Percentiles rank a stretch among this genome's conserved stretches.
Conservation (phyloP, 495 filamentous ascomycete genomes). For the Penicillium soppii region DNA sequence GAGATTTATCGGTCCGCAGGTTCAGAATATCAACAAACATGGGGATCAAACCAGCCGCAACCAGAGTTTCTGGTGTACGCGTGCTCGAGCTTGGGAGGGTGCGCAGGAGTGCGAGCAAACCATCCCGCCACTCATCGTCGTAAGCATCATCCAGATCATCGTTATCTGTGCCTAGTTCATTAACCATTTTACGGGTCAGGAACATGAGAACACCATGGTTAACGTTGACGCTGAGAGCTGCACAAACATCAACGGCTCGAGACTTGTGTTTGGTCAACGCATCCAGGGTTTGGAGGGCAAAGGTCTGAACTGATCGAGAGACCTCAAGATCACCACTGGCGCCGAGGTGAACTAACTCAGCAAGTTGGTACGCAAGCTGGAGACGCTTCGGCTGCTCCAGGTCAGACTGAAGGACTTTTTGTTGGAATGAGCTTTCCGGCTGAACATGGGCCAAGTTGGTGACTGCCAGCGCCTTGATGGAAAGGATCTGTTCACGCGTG, state of each 20-base stretch:
- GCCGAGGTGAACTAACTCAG: slow-evolving; percentile 78
- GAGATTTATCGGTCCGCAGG: slow-evolving; percentile 76
- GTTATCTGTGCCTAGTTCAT: slow-evolving; percentile 65
- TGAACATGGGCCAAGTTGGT: slow-evolving; percentile 91
- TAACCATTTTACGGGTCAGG: slow-evolving; percentile 83
- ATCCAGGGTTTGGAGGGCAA: slow-evolving; percentile 78
- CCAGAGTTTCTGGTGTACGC: slow-evolving; percentile 70
- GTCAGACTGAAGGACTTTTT: slow-evolving; percentile 84
- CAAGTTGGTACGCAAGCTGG: slow-evolving; percentile 88
- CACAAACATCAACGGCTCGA: slow-evolving; percentile 76
- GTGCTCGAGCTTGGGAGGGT: slow-evolving; percentile 67
- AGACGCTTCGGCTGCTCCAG: slow-evolving; percentile 85
- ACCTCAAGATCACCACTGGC: slow-evolving; percentile 64
- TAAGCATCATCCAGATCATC: slow-evolving; percentile 56
- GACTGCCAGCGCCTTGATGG: slow-evolving; percentile 80
- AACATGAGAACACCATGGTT: slow-evolving; percentile 97
- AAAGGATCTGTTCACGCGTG: slow-evolving; percentile 72
- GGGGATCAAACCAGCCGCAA: slow-evolving; percentile 82
- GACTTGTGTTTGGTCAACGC: slow-evolving; percentile 74
- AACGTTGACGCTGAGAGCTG: slow-evolving; percentile 86
- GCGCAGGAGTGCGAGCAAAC: slow-evolving; percentile 76
- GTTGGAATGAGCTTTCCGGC: slow-evolving; percentile 71
- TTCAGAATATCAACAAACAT: slow-evolving; percentile 88
- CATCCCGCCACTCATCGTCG: slow-evolving; percentile 84
- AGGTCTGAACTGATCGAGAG: slow-evolving; percentile 75